A percentile compares a stretch with the other conserved stretches of the same genome.
These are phyloP conservation scores for Phaeoacremonium minimum DNA, from an alignment of 2,329 filamentous ascomycete genomes.

Conservation along the genomic window DNA sequence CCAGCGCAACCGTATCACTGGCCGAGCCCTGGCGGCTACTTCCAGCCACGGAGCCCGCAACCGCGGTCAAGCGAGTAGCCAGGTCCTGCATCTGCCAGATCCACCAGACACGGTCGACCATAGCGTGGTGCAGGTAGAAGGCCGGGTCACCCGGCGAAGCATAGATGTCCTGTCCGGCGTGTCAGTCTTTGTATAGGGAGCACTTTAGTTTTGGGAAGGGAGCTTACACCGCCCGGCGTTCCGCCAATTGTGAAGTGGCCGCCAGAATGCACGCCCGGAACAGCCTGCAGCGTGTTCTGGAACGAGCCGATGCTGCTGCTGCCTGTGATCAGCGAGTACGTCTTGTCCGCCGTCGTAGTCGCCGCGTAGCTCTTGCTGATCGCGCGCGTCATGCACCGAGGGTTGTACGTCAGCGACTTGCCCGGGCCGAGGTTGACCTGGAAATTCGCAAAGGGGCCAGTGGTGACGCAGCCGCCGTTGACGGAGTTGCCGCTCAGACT, in stretches of 20 bases:
- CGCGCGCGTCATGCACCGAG: conserved; percentile 32
- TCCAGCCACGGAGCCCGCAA: background rate
- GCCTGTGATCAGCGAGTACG: conserved; percentile 22
- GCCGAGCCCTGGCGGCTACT: background rate
- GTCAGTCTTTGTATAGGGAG: background rate
- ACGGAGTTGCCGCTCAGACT: conserved; percentile 34
- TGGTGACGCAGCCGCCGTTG: conserved; percentile 43
- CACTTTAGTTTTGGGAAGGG: background rate
- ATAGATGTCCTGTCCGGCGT: conserved; percentile 16
- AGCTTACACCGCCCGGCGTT: conserved; percentile 22
- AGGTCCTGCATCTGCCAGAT: conserved; percentile 29
- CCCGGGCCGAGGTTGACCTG: conserved; percentile 27
- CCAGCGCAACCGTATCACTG: background rate
- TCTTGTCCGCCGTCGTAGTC: conserved; percentile 22
- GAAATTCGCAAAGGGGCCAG: conserved; percentile 38
- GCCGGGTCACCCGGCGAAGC: conserved; percentile 24
- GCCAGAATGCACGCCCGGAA: conserved; percentile 21
- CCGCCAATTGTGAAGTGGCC: conserved; percentile 28
- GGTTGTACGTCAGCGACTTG: conserved; percentile 27
- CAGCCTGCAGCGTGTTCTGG: conserved; percentile 25
- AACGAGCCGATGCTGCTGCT: conserved; percentile 27
- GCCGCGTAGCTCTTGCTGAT: conserved; percentile 25
- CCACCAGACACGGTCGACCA: conserved; percentile 26
- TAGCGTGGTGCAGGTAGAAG: conserved; percentile 27
- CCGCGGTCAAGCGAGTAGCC: conserved; percentile 11